Percentiles rank a stretch among this genome's conserved stretches.
phyloP scores from a whole-genome alignment of 352 stramenopile genomes.

The Vaucheria bursata region DNA sequence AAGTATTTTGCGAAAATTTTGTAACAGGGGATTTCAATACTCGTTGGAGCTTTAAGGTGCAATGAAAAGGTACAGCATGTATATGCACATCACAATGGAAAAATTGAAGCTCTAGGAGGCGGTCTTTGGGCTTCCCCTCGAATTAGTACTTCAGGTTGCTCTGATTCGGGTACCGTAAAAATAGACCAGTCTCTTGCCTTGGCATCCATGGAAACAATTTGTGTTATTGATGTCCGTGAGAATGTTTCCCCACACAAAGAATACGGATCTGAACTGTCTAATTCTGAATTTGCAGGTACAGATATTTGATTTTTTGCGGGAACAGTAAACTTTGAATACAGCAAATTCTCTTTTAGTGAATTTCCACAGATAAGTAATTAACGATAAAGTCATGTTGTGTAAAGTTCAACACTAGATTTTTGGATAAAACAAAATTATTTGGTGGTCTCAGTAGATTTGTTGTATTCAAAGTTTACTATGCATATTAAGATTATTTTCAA shows the following conservation, averaged over 20 bases:
- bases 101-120: slow-evolving; percentile 33
- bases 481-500: too few relatives aligned
- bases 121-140: slow-evolving; percentile 59
- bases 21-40: slow-evolving; percentile 71
- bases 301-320: slow-evolving; percentile 17
- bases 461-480: too few relatives aligned
- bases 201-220: slow-evolving; percentile 81
- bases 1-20: neutral
- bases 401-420: too few relatives aligned
- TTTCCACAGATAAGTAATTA: neutral
- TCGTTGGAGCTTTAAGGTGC: slow-evolving; percentile 83
- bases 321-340: too few relatives aligned
- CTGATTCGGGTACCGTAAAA: neutral
- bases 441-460: too few relatives aligned
- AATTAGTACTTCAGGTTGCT: slow-evolving; percentile 21
- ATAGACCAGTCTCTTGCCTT: slow-evolving; percentile 45
- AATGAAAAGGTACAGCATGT: slow-evolving; percentile 83
- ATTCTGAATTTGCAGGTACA: slow-evolving; percentile 16
- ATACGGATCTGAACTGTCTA: slow-evolving; percentile 1
- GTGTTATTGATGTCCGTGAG: slow-evolving; percentile 82
- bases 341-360: too few relatives aligned
- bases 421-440: neutral
- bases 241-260: slow-evolving; percentile 51
- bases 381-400: too few relatives aligned
- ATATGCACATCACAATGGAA: slow-evolving; percentile 75